Evolutionary conservation across 1,139 yeast species (phyloP), one percentile per base, ranked within the genome.

Genomic region (Blastobotrys proliferans): DNA sequence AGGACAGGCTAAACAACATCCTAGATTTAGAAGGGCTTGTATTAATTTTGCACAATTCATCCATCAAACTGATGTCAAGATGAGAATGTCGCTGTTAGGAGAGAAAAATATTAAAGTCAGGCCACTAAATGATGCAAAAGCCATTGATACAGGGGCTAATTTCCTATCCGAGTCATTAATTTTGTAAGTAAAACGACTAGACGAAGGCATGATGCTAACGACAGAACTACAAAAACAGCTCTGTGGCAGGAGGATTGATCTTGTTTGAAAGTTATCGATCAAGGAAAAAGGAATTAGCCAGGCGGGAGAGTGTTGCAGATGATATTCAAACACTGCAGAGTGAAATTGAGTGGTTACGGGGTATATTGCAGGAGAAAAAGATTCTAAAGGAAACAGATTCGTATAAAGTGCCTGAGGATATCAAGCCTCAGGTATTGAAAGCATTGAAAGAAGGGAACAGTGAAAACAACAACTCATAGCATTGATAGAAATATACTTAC

Each of bases 41-140:
- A 81, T 86, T 17, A 59, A 63, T 17, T 69, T 86, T 38, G 96
- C 96, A 6, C 96, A 87, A 61, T 64, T 73, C 27, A 62, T 86
- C 37, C 95, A 87, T 57, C 69, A 70, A 37, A 70, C 85, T 2
- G 95, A 87, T 57, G 70, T 80, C 43, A 64, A 66, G 36, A 64
- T 85, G 50, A 73, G 88, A 40, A 73, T 79, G 76, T 70, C 77
- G 32, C 70, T 86, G 35, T 64, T 82, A 46, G 86, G 92, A 6
- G 81, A 77, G 48, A 72, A 71, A 40, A 70, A 63, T 33, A 52
- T 60, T 34, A 77, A 73, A 52, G 74, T 86, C 9, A 71, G 95
- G 37, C 95, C 95, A 0, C 71, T 87, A 56, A 87, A 85, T 58
- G 95, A 87, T 53, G 79, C 81, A 19, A 81, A 79, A 57, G 96